Base-by-base conservation (phyloP, 129 eudicot species). In the Solidago caesia region DNA sequence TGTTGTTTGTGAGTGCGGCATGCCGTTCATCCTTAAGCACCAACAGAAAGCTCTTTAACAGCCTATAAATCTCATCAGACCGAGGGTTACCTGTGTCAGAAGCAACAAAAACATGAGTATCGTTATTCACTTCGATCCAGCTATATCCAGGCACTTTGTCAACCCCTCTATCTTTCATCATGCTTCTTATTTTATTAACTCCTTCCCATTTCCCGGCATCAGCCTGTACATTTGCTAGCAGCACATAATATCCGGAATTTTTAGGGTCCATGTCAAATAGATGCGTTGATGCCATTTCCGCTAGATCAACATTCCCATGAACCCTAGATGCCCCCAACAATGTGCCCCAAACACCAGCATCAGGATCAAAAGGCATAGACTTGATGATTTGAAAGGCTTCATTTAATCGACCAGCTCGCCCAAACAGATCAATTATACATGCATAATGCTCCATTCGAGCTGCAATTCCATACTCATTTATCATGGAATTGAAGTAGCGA, bases 341-440 rank as follows among this genome's bases (percentile, higher is more conserved):
- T 21, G 96, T 84, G 25, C 98, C 98, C 98, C 98, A 92, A 51
- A 84, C 79, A 47, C 92, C 92, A 1, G 87, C 92, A 71, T 89
- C 98, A 0, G 98, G 94, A 2, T 75, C 73, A 70, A 84, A 86
- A 10, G 96, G 98, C 96, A 89, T 89, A 25, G 65, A 68, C 68
- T 74, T 75, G 8, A 86, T 83, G 21, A 85, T 71, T 12, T 83
- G 83, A 41, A 52, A 65, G 8, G 96, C 98, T 70, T 90, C 85
- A 49, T 46, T 67, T 41, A 92, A 21, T 42, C 87, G 80, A 64
- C 96, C 96, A 8, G 96, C 98, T 15, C 98, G 92, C 5, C 89
- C 90, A 46, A 77, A 87, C 66, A 86, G 57, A 80, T 92, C 98
- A 13, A 90, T 85, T 59, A 89, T 82, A 44, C 96, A 87, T 0